These are phyloP conservation scores for Hyparrhenia diplandra DNA, from an alignment of 176 grass and related monocot genomes.

Conservation along the genomic window DNA sequence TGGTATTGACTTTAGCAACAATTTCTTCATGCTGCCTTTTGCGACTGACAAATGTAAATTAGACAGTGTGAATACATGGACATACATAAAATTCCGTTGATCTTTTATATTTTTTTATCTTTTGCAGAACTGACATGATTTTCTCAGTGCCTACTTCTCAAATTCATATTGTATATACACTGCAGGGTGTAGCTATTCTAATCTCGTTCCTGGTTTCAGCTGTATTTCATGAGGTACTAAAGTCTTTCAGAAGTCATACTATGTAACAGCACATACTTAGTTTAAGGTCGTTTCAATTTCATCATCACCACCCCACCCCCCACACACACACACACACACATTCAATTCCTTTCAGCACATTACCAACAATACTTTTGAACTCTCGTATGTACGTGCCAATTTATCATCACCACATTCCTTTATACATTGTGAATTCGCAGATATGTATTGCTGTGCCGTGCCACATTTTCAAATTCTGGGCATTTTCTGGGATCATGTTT, in stretches of 20 bases:
- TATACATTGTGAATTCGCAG: conserved; percentile 41
- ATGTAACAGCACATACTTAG: background rate
- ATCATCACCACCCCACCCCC: too few species aligned
- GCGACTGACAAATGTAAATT: background rate
- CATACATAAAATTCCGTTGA: background rate
- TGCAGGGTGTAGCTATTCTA: conserved; percentile 83
- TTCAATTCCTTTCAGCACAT: background rate
- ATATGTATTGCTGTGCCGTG: conserved; percentile 84
- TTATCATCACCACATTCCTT: background rate
- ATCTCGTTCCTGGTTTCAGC: conserved; percentile 91
- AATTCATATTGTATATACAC: conserved; percentile 24
- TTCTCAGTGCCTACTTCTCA: background rate
- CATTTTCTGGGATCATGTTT: conserved; percentile 87
- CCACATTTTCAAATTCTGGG: conserved; percentile 98
- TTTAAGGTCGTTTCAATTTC: conserved; percentile 16
- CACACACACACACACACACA: too few species aligned
- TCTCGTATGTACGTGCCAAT: background rate
- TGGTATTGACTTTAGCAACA: background rate
- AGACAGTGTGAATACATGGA: background rate
- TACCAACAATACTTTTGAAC: background rate
- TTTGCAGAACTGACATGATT: background rate
- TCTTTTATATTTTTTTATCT: background rate
- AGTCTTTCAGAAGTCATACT: background rate
- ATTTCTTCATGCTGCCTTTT: background rate
- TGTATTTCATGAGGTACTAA: conserved; percentile 90